A percentile compares a stretch with the other conserved stretches of the same genome.
These are phyloP conservation scores for Salix arbutifolia DNA, from an alignment of 345 rosid species.

Conservation along the genomic window DNA sequence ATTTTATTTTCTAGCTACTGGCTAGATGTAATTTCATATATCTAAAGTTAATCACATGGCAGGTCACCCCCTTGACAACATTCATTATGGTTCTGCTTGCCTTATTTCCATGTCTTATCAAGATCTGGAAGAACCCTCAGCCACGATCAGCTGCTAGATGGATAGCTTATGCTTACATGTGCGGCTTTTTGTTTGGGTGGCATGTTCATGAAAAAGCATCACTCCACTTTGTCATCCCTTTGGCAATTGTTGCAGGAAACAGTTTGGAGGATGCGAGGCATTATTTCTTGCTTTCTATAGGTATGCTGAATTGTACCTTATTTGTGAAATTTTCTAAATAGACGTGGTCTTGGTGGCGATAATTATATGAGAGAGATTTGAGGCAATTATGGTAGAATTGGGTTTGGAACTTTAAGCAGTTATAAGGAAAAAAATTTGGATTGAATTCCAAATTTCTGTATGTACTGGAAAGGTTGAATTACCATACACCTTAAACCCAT, in stretches of 20 bases:
- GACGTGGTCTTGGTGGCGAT: no score
- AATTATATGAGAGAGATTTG: no score
- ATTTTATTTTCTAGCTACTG: background rate
- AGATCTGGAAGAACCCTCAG: constrained; percentile 67
- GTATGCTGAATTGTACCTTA: constrained; percentile 31
- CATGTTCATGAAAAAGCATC: constrained; percentile 98
- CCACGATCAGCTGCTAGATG: constrained; percentile 55
- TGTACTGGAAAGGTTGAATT: no score
- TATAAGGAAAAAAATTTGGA: no score
- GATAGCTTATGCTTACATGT: constrained; percentile 77
- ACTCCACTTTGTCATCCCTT: constrained; percentile 79
- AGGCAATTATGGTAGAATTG: no score
- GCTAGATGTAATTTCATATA: background rate
- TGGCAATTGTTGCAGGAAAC: constrained; percentile 65
- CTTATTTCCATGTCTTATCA: constrained; percentile 66
- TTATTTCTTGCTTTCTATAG: constrained; percentile 71
- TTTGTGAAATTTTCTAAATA: no score
- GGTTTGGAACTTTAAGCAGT: no score
- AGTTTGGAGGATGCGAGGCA: constrained; percentile 84
- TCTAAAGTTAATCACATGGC: constrained; percentile 24
- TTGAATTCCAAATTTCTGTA: no score
- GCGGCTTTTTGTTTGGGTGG: constrained; percentile 95
- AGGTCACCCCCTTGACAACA: constrained; percentile 70
- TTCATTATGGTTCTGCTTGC: constrained; percentile 70
- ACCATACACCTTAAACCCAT: no score